A percentile compares a stretch with the other conserved stretches of the same genome.
Conservation (phyloP, 2,329 filamentous ascomycete species). For the Aureobasidium sp. region DNA sequence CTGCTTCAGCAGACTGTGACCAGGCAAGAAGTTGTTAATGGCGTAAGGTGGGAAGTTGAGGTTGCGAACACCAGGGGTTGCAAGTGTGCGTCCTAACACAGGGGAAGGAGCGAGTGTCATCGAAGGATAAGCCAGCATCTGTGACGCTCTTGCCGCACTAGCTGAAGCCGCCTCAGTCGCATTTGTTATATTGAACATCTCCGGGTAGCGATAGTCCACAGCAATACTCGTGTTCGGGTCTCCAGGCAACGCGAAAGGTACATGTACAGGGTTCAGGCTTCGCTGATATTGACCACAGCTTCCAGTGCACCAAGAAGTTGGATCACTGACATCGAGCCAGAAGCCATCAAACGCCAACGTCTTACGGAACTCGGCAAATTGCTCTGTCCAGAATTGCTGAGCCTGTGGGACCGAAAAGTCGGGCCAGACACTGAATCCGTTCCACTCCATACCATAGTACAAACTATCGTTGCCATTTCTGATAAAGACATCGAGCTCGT, state of each 20-base stretch:
- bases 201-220: slow-evolving; percentile 22
- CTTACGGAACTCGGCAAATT: slow-evolving; percentile 21
- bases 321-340: slow-evolving; percentile 22
- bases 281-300: slow-evolving; percentile 19
- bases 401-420: slow-evolving; percentile 18
- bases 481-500: slow-evolving; percentile 43
- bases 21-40: slow-evolving; percentile 22
- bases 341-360: slow-evolving; percentile 21
- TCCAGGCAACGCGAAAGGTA: slow-evolving; percentile 23
- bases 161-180: slow-evolving; percentile 23
- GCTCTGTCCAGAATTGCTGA: slow-evolving; percentile 24
- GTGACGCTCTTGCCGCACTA: slow-evolving; percentile 17
- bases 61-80: slow-evolving; percentile 21
- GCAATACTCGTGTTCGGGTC: slow-evolving; percentile 20
- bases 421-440: slow-evolving; percentile 19
- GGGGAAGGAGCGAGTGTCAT: slow-evolving; percentile 17
- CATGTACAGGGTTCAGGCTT: slow-evolving; percentile 20
- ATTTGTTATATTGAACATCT: slow-evolving; percentile 23
- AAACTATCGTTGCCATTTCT: slow-evolving; percentile 48
- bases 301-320: slow-evolving; percentile 19
- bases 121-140: slow-evolving; percentile 19
- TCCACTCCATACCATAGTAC: slow-evolving; percentile 26
- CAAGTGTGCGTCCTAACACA: slow-evolving; percentile 17
- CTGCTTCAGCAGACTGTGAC: slow-evolving; percentile 21
- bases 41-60: slow-evolving; percentile 23